A percentile compares a stretch with the other conserved stretches of the same genome.
Evolutionary conservation across 2,329 filamentous ascomycete genomes (phyloP).

Genomic region (Claviceps cyperi): DNA sequence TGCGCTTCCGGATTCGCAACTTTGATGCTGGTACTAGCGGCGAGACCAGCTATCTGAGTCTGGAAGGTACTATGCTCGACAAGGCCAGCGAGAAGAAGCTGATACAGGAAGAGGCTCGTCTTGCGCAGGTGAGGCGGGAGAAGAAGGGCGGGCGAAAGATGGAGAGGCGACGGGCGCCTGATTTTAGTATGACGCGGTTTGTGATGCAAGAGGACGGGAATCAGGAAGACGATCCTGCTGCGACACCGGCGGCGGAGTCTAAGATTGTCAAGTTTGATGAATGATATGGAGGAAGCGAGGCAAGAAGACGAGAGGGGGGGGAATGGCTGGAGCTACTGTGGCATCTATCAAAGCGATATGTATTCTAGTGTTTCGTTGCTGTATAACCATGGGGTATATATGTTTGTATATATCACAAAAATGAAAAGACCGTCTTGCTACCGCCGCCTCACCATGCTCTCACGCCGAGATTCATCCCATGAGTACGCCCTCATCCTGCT

Average conservation of each 20-base stretch:
- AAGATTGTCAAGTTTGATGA: conserved; percentile 2
- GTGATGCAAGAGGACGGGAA: conserved; percentile 28
- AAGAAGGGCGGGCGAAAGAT: conserved; percentile 17
- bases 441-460: no score
- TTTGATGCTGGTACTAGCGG: conserved; percentile 67
- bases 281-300: background rate
- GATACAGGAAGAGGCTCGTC: conserved; percentile 29
- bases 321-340: background rate
- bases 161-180: conserved; percentile 27
- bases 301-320: no score
- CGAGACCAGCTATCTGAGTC: conserved; percentile 65
- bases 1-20: conserved; percentile 69
- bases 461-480: no score
- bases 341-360: background rate
- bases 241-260: conserved; percentile 11
- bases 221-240: conserved; percentile 8
- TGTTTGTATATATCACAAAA: no score
- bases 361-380: no score
- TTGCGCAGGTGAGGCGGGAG: conserved; percentile 20
- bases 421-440: no score
- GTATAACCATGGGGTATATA: no score
- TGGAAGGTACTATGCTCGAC: conserved; percentile 75
- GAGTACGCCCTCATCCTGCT: no score
- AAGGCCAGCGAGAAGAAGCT: conserved; percentile 50
- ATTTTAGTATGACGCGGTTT: conserved; percentile 44